Conservation (phyloP, 192 early-diverging fungal genomes). For the Rhizoclosmatium sp. region DNA sequence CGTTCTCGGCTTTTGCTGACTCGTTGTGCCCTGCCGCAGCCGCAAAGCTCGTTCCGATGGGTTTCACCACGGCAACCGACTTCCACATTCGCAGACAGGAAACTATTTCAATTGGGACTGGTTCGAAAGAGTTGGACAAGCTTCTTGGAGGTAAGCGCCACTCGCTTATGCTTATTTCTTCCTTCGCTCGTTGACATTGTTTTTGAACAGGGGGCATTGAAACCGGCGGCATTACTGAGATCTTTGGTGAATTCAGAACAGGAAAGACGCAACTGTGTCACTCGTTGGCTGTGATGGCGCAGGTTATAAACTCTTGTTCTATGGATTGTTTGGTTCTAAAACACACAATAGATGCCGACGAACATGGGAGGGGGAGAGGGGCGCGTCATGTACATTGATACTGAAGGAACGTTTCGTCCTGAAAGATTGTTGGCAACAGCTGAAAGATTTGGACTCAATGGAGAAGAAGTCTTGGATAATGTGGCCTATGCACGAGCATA, state of each 20-base stretch:
- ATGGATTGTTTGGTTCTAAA: neutral
- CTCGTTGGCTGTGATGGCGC: conserved; percentile 93
- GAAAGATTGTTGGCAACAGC: conserved; percentile 85
- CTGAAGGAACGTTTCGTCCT: conserved; percentile 96
- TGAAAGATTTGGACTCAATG: conserved; percentile 81
- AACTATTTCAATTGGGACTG: conserved; percentile 86
- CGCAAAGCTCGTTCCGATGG: conserved; percentile 90
- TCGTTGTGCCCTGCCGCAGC: conserved; percentile 57
- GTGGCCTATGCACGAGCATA: conserved; percentile 94
- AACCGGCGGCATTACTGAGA: conserved; percentile 95
- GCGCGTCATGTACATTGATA: conserved; percentile 96
- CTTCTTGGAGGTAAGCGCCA: conserved; percentile 78
- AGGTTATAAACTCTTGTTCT: conserved; percentile 56
- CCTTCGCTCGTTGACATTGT: neutral
- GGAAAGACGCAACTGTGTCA: conserved; percentile 98
- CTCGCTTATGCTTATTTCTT: neutral
- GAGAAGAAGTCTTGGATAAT: conserved; percentile 90
- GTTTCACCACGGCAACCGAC: conserved; percentile 93
- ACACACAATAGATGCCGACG: conserved; percentile 65
- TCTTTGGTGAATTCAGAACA: conserved; percentile 98
- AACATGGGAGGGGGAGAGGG: conserved; percentile 93
- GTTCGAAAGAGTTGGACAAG: conserved; percentile 90
- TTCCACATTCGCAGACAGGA: conserved; percentile 84
- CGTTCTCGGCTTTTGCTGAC: neutral
- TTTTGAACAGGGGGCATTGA: conserved; percentile 80